Percentiles rank a stretch among this genome's conserved stretches.
Evolutionary conservation across 176 grass and related monocot species (phyloP).

Genomic region (maize (Zea mays)): Zm-B73-REFERENCE-NAM-5.0 NC_050098.1:218318501-218319000

Average conservation of each 20-base stretch:
- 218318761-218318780: background rate
- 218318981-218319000: slow-evolving; percentile 16
- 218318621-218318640: background rate
- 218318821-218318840: background rate
- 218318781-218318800: slow-evolving; percentile 18
- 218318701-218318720: background rate
- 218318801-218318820: background rate
- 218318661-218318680: background rate
- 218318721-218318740: background rate
- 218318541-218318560: background rate
- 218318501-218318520: background rate
- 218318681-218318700: background rate
- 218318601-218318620: background rate
- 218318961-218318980: background rate
- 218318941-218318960: background rate
- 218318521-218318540: background rate
- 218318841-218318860: background rate
- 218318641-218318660: background rate
- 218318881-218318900: background rate
- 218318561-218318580: background rate
- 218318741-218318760: slow-evolving; percentile 4
- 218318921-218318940: background rate
- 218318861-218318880: background rate
- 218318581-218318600: background rate
- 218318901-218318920: background rate